Evolutionary conservation across 306 rosid genomes (phyloP).

Genomic region (Astragalus membranaceus): DNA sequence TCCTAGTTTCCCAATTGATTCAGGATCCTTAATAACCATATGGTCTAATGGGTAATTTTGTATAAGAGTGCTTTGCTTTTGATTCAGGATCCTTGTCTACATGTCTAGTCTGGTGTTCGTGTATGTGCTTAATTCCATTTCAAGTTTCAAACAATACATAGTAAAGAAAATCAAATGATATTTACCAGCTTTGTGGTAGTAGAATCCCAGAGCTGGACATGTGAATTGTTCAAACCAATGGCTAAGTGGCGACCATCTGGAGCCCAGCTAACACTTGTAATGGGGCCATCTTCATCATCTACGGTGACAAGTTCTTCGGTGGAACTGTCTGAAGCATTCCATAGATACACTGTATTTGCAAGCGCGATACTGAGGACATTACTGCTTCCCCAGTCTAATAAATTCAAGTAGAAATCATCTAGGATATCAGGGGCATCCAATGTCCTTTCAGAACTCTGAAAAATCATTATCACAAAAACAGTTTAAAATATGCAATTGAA

Average conservation of each 20-base stretch:
- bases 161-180: neutral
- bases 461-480: neutral
- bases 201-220: constrained; percentile 79
- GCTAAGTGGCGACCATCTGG: constrained; percentile 75
- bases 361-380: constrained; percentile 67
- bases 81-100: too few relatives aligned
- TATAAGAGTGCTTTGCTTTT: too few relatives aligned
- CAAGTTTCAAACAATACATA: too few relatives aligned
- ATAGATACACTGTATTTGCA: constrained; percentile 49
- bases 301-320: constrained; percentile 57
- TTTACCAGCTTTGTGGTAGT: constrained; percentile 37
- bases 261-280: constrained; percentile 75
- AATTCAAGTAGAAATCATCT: constrained; percentile 66
- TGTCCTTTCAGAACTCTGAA: constrained; percentile 69
- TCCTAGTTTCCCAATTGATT: constrained; percentile 36
- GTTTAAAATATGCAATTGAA: neutral
- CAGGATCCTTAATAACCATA: constrained; percentile 44
- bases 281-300: constrained; percentile 62
- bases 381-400: constrained; percentile 68
- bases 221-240: constrained; percentile 61
- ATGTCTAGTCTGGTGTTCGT: too few relatives aligned
- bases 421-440: constrained; percentile 73
- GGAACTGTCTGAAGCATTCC: constrained; percentile 60
- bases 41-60: constrained; percentile 57
- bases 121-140: too few relatives aligned